A percentile compares a stretch with the other conserved stretches of the same genome.
These are phyloP conservation scores for Agrocybe chaxingu DNA, from an alignment of 768 basidiomycete species.

Conservation along the genomic window DNA sequence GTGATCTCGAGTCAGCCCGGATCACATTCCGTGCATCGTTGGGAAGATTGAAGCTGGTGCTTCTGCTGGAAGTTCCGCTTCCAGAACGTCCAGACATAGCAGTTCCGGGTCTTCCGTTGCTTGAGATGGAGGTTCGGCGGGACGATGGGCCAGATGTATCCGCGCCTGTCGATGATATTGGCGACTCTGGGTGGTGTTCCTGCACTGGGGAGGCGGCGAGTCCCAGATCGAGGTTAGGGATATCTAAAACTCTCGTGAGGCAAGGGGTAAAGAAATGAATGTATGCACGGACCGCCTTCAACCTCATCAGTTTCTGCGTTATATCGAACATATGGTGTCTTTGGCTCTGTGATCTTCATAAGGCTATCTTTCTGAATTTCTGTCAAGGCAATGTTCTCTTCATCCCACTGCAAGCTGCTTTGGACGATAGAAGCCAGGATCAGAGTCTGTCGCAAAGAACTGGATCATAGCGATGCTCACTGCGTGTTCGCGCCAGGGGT, in stretches of 20 bases:
- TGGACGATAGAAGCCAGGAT: constrained; percentile 10
- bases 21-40: constrained; percentile 64
- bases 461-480: constrained; percentile 33
- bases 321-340: constrained; percentile 94
- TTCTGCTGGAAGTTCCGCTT: constrained; percentile 67
- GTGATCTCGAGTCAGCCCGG: constrained; percentile 50
- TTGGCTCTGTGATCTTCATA: constrained; percentile 99
- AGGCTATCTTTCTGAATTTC: constrained; percentile 93
- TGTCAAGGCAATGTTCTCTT: constrained; percentile 87
- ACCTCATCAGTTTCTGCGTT: constrained; percentile 82
- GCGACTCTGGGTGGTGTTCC: constrained; percentile 23
- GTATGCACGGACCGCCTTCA: constrained; percentile 64
- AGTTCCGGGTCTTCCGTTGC: constrained; percentile 46
- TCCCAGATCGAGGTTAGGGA: constrained; percentile 73
- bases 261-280: background rate
- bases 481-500: constrained; percentile 40
- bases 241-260: constrained; percentile 49
- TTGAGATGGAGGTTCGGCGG: constrained; percentile 72
- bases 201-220: constrained; percentile 31
- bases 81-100: constrained; percentile 55
- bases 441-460: background rate
- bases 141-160: constrained; percentile 68
- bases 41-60: constrained; percentile 82
- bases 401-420: constrained; percentile 89
- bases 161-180: constrained; percentile 56